Evolutionary conservation across 192 early-diverging fungal species (phyloP), one percentile per base, ranked within the genome.

Genomic region (Phycomyces nitens): DNA sequence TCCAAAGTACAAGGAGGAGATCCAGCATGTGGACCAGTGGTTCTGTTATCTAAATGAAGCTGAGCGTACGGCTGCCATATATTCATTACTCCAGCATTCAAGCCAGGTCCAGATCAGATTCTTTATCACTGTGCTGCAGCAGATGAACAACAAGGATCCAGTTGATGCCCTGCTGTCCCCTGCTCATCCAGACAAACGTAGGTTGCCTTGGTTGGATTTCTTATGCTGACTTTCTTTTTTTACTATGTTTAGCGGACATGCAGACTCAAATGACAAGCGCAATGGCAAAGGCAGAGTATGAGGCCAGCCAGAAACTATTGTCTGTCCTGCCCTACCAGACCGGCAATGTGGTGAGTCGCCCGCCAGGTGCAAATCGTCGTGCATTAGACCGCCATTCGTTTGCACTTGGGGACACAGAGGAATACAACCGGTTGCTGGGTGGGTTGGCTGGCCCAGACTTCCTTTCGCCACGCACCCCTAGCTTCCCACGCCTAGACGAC

Each of bases 1-100:
- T 73, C 87, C 84, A 40, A 86, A 85, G 65, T 96, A 93, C 70
- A 86, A 92, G 56, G 94, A 96, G 55, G 95, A 96, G 72, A 84
- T 98, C 40, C 83, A 86, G 53, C 91, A 93, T 53, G 93, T 99
- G 42, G 95, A 99, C 72, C 89, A 97, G 65, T 99, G 96, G 96
- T 97, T 97, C 78, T 80, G 84, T 1, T 91, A 94, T 16, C 80
- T 97, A 56, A 84, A 87, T 5, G 94, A 97, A 66, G 86, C 92
- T 27, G 96, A 99, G 77, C 80, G 93, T 21, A 97, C 94, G 4
- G 87, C 93, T 20, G 87, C 92, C 21, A 82, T 99, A 56, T 97
- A 96, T 79, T 87, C 89, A 43, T 83, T 99, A 41, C 78, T 99
- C 57, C 92, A 96, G 76, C 86, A 93, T 73, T 86, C 90, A 22